phyloP scores from a whole-genome alignment of 2,329 filamentous ascomycete genomes.

The Penicillium sp. region DNA sequence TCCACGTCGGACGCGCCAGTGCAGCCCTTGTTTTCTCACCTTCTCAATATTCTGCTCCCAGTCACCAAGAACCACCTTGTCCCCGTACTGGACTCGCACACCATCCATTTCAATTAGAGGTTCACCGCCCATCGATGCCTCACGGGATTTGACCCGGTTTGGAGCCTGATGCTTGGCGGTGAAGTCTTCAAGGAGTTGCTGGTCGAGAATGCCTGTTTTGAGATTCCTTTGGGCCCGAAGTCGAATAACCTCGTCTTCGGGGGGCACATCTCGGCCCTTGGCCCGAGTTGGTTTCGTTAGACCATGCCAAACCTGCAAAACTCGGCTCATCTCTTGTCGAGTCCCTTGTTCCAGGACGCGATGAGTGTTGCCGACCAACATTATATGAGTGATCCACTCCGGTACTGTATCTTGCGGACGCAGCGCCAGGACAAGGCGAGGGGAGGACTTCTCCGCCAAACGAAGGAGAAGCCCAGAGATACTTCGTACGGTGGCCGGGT shows the following conservation, averaged over 20 bases:
- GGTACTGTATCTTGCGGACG: constrained; percentile 86
- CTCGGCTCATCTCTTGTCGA: constrained; percentile 63
- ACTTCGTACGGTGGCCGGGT: constrained; percentile 76
- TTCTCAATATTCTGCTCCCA: constrained; percentile 68
- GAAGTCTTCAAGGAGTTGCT: constrained; percentile 31
- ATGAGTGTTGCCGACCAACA: constrained; percentile 71
- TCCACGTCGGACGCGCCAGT: constrained; percentile 81
- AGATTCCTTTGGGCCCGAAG: constrained; percentile 10
- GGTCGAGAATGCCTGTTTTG: constrained; percentile 27
- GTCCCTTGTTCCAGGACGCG: constrained; percentile 68
- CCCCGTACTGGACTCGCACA: constrained; percentile 78
- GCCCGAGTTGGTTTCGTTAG: constrained; percentile 3
- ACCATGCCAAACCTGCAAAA: constrained; percentile 35
- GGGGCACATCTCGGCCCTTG: not conserved
- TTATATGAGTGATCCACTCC: constrained; percentile 84
- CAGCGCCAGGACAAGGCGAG: constrained; percentile 75
- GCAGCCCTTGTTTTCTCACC: constrained; percentile 63
- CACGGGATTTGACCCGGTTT: constrained; percentile 11
- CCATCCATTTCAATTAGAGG: constrained; percentile 85
- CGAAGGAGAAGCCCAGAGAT: constrained; percentile 72
- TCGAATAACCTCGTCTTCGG: not conserved
- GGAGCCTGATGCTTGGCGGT: constrained; percentile 14
- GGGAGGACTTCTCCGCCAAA: constrained; percentile 68
- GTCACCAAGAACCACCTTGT: constrained; percentile 76
- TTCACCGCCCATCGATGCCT: constrained; percentile 57